These are phyloP conservation scores for Juncus inflexus DNA, from an alignment of 176 grass and related monocot genomes.

Conservation along the genomic window DNA sequence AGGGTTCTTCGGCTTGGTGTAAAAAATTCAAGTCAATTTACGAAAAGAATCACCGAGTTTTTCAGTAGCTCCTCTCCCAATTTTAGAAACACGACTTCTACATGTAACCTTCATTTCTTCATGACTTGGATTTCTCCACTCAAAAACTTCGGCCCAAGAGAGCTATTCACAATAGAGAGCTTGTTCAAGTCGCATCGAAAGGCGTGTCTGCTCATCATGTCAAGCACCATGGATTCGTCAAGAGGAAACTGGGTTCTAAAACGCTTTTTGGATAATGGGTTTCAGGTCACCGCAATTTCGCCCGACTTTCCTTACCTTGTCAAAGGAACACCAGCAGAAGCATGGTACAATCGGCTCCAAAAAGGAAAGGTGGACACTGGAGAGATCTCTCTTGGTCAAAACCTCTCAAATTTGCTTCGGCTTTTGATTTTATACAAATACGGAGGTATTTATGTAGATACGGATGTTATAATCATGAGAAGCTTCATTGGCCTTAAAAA, in stretches of 20 bases:
- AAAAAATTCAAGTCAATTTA: conserved; percentile 27
- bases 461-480: conserved; percentile 61
- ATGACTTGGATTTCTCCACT: conserved; percentile 79
- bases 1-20: conserved; percentile 28
- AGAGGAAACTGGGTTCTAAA: conserved; percentile 37
- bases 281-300: conserved; percentile 40
- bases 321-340: conserved; percentile 40
- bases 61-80: neutral
- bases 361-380: conserved; percentile 50
- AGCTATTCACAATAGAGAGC: conserved; percentile 69
- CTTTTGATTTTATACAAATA: conserved; percentile 60
- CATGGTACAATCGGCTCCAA: conserved; percentile 38
- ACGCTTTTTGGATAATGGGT: conserved; percentile 48
- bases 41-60: conserved; percentile 41
- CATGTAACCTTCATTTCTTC: conserved; percentile 56
- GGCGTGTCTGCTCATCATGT: conserved; percentile 72
- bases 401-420: conserved; percentile 89
- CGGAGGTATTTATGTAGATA: conserved; percentile 77
- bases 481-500: conserved; percentile 48
- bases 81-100: conserved; percentile 16
- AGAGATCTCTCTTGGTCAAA: conserved; percentile 67
- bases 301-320: conserved; percentile 62
- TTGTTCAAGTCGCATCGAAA: conserved; percentile 68
- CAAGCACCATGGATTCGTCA: conserved; percentile 57
- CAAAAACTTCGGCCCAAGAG: conserved; percentile 49